phyloP scores from a whole-genome alignment of 345 rosid genomes.

The Anastatica hierochuntica region DNA sequence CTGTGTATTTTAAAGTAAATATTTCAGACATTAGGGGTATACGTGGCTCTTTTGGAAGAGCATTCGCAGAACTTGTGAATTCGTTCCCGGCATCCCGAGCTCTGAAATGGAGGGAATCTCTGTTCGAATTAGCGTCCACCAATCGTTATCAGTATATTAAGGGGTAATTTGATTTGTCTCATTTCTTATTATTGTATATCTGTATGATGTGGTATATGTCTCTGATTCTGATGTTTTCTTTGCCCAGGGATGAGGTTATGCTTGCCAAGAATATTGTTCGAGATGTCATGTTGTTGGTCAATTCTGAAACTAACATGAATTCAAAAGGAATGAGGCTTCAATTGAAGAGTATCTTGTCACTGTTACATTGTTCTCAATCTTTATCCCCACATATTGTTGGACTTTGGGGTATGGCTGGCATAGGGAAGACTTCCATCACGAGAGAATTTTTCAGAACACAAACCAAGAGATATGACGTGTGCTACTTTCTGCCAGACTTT shows the following conservation, averaged over 20 bases:
- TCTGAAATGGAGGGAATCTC: conserved; percentile 5
- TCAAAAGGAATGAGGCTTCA: background rate
- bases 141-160: background rate
- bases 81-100: background rate
- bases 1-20: background rate
- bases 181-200: background rate
- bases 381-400: conserved; percentile 10
- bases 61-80: background rate
- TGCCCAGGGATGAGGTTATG: background rate
- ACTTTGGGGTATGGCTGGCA: conserved; percentile 25
- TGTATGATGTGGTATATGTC: background rate
- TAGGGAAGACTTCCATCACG: conserved; percentile 2
- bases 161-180: conserved; percentile 3
- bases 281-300: background rate
- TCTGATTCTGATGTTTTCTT: background rate
- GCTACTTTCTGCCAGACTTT: conserved; percentile 25
- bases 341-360: no score
- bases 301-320: background rate
- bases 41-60: background rate
- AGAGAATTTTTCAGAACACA: conserved; percentile 1
- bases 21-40: background rate
- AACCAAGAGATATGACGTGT: background rate
- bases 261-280: conserved; percentile 1
- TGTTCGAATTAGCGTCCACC: background rate
- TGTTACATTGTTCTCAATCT: background rate